Evolutionary conservation across 176 grass and related monocot genomes (phyloP).

Genomic region (Lolium perenne): DNA sequence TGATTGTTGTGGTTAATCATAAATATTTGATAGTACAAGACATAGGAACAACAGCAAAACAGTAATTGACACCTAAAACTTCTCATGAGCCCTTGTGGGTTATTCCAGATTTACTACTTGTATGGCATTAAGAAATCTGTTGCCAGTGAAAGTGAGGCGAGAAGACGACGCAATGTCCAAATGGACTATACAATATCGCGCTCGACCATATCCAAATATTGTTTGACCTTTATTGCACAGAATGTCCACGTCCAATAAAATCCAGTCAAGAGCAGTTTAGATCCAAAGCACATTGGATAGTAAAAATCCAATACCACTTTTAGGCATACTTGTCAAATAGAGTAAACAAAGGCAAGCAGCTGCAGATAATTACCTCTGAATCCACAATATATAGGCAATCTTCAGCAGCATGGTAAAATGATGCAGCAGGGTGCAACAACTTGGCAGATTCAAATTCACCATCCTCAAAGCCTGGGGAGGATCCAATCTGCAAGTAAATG

Average conservation of each 20-base stretch:
- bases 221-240: no score
- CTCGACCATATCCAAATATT: no score
- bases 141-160: not conserved
- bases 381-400: slow-evolving; percentile 92
- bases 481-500: slow-evolving; percentile 80
- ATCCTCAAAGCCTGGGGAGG: slow-evolving; percentile 86
- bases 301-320: no score
- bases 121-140: slow-evolving; percentile 24
- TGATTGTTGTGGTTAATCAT: slow-evolving; percentile 1
- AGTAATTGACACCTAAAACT: slow-evolving; percentile 5
- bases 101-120: slow-evolving; percentile 14
- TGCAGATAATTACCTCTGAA: slow-evolving; percentile 72
- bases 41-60: not conserved
- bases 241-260: no score
- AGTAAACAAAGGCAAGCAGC: not conserved
- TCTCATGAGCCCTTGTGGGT: not conserved
- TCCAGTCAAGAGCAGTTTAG: no score
- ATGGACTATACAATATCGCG: no score
- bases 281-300: no score
- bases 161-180: no score
- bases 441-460: slow-evolving; percentile 94
- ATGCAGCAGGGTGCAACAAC: slow-evolving; percentile 78
- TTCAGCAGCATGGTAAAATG: slow-evolving; percentile 68
- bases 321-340: slow-evolving; percentile 12
- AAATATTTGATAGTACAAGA: slow-evolving; percentile 9